These are phyloP conservation scores for Irpex sp. DNA, from an alignment of 1,284 basidiomycete species.

Conservation along the genomic window DNA sequence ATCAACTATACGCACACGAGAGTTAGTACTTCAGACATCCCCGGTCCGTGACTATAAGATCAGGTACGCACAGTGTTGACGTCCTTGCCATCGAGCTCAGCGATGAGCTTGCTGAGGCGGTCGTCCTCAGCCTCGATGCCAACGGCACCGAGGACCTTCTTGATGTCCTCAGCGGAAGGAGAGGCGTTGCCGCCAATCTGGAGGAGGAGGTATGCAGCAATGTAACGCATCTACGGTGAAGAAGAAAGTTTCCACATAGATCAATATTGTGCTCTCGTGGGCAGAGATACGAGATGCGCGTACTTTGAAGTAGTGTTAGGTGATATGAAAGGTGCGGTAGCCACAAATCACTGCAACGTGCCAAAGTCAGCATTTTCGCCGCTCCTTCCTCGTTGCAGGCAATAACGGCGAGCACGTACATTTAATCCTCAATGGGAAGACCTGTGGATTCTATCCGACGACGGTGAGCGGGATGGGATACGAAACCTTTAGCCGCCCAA, in stretches of 20 bases:
- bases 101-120: constrained; percentile 83
- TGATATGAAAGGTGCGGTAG: constrained; percentile 53
- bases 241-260: constrained; percentile 13
- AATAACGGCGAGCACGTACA: constrained; percentile 37
- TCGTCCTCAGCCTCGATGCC: constrained; percentile 89
- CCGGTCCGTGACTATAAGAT: constrained; percentile 1
- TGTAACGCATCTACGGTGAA: constrained; percentile 80
- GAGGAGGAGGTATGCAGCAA: constrained; percentile 98
- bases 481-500: neutral
- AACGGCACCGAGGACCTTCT: constrained; percentile 83
- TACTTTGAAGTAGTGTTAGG: constrained; percentile 38
- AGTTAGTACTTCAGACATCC: constrained; percentile 3
- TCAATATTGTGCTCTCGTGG: neutral
- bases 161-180: constrained; percentile 89
- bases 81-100: constrained; percentile 93
- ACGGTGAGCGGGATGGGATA: constrained; percentile 16
- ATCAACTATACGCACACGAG: constrained; percentile 67
- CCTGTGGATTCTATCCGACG: constrained; percentile 85
- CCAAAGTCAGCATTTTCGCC: constrained; percentile 1
- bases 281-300: constrained; percentile 15
- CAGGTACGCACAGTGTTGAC: constrained; percentile 63
- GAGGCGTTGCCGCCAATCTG: constrained; percentile 90
- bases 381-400: neutral
- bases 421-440: constrained; percentile 88
- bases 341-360: constrained; percentile 76